Conservation (phyloP, 2,329 filamentous ascomycete species). For the Ascochyta fabae region DNA sequence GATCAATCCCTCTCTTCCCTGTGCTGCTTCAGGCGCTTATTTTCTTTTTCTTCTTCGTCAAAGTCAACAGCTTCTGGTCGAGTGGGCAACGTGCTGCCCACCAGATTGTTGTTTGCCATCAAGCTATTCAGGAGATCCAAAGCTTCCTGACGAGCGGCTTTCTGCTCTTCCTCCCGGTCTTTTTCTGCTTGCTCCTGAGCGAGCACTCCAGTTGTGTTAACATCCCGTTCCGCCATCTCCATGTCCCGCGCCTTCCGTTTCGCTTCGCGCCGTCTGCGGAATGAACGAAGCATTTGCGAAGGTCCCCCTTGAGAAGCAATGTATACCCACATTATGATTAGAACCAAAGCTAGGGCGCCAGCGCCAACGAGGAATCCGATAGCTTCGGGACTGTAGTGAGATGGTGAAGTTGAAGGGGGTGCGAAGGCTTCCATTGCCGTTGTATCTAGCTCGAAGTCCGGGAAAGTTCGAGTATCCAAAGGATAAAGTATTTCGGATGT, state of each 20-base stretch:
- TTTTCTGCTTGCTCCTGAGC: background rate
- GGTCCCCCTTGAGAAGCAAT: background rate
- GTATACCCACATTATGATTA: background rate
- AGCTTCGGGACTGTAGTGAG: background rate
- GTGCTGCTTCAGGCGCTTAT: too few relatives aligned
- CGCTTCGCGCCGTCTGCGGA: background rate
- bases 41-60: background rate
- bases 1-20: too few relatives aligned
- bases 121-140: background rate
- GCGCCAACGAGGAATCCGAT: background rate
- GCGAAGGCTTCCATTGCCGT: background rate
- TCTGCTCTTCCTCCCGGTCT: background rate
- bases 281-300: background rate
- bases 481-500: too few relatives aligned
- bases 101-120: background rate
- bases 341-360: background rate
- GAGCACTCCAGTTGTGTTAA: background rate
- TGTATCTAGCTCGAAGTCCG: background rate
- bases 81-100: background rate
- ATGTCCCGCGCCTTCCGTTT: background rate
- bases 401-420: background rate
- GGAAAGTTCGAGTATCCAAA: too few relatives aligned
- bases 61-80: background rate
- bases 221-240: background rate
- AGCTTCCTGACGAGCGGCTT: background rate